Conservation (phyloP, 2,329 filamentous ascomycete species). For the Curvularia spicifera region DNA sequence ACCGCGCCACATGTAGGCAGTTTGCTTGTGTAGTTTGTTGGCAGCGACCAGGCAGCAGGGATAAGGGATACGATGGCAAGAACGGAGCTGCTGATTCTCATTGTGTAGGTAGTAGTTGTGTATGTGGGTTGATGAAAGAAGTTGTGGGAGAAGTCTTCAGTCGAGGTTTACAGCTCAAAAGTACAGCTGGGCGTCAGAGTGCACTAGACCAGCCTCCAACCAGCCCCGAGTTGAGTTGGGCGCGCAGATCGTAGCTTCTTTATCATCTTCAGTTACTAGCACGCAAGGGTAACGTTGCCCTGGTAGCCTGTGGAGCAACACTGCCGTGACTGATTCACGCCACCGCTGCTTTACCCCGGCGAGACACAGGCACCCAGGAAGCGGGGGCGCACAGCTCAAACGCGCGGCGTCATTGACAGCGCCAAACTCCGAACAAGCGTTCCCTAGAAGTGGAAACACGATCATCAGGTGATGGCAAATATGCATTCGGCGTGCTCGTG, state of each 20-base stretch:
- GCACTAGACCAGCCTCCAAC: neutral
- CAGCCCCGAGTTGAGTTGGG: neutral
- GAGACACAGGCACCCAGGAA: neutral
- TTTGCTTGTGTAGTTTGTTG: conserved; percentile 8
- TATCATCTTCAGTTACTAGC: neutral
- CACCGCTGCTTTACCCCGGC: neutral
- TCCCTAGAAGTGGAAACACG: neutral
- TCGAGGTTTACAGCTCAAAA: neutral
- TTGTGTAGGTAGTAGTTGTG: neutral
- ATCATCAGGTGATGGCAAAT: conserved; percentile 8
- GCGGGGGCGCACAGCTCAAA: neutral
- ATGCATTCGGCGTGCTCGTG: conserved; percentile 13
- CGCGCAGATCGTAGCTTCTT: conserved; percentile 6
- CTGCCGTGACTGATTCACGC: neutral
- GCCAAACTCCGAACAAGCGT: conserved; percentile 1
- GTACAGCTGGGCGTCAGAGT: neutral
- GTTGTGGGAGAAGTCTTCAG: neutral
- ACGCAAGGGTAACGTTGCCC: conserved; percentile 1
- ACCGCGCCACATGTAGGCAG: conserved; percentile 28
- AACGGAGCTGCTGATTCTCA: conserved; percentile 16
- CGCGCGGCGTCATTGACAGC: neutral
- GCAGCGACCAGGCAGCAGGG: conserved; percentile 18
- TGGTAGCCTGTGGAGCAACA: neutral
- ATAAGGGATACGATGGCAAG: conserved; percentile 16
- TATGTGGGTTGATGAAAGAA: neutral